Evolutionary conservation across 1,284 basidiomycete genomes (phyloP).

Genomic region (Sanghuangporus weigelae): DNA sequence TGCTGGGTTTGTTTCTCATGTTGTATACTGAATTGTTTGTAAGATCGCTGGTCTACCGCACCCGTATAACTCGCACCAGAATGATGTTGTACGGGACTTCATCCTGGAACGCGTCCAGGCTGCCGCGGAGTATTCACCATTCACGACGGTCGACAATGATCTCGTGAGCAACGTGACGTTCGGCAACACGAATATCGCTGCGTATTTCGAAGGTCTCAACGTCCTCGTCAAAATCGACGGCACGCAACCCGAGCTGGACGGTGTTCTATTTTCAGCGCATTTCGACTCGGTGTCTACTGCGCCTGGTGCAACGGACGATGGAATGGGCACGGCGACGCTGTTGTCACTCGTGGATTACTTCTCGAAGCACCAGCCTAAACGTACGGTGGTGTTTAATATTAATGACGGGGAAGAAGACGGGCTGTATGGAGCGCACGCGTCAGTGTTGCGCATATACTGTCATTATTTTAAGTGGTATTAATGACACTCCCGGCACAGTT

Average conservation of each 20-base stretch:
- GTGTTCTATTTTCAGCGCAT: constrained; percentile 74
- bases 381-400: constrained; percentile 71
- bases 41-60: constrained; percentile 67
- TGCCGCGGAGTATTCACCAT: constrained; percentile 36
- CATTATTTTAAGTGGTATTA: neutral
- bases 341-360: constrained; percentile 62
- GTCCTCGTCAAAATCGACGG: constrained; percentile 68
- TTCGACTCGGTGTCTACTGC: constrained; percentile 77
- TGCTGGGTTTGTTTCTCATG: neutral
- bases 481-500: constrained; percentile 33
- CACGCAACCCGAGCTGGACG: constrained; percentile 31
- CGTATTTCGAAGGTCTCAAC: constrained; percentile 71
- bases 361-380: constrained; percentile 42
- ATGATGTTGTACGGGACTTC: constrained; percentile 58
- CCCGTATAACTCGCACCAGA: constrained; percentile 71
- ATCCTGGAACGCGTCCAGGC: constrained; percentile 48
- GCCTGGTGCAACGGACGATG: constrained; percentile 70
- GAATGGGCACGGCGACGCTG: constrained; percentile 65
- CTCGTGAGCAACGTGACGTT: constrained; percentile 53
- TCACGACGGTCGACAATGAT: constrained; percentile 53
- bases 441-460: constrained; percentile 23
- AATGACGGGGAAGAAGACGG: constrained; percentile 81
- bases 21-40: neutral
- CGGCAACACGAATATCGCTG: constrained; percentile 26
- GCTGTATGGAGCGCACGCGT: constrained; percentile 65